Conservation (phyloP, 768 basidiomycete species). For the Psilocybe azurescens region DNA sequence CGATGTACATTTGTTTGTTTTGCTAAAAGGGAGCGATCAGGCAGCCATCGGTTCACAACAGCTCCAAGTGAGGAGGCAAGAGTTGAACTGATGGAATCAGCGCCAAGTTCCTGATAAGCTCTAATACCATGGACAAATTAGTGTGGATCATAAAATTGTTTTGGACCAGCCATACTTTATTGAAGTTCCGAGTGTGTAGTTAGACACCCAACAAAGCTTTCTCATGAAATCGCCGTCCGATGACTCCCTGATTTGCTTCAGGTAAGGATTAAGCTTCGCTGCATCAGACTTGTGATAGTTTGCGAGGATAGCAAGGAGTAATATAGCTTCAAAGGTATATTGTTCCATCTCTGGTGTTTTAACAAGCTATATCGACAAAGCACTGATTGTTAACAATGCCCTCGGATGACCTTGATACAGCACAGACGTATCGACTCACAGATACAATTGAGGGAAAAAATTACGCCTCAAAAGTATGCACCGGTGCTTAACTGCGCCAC, state of each 20-base stretch:
- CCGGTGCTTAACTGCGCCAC: conserved; percentile 70
- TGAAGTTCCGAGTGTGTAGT: conserved; percentile 53
- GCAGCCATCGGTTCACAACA: conserved; percentile 56
- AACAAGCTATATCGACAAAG: conserved; percentile 47
- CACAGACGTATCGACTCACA: conserved; percentile 36
- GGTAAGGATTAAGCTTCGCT: conserved; percentile 69
- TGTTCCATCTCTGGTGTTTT: conserved; percentile 58
- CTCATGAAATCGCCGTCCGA: conserved; percentile 56
- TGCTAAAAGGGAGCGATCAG: conserved; percentile 56
- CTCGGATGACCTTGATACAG: neutral
- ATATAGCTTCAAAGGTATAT: conserved; percentile 62
- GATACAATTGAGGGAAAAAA: conserved; percentile 56
- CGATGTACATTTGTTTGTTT: conserved; percentile 51
- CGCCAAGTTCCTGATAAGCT: conserved; percentile 58
- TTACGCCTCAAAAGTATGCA: conserved; percentile 72
- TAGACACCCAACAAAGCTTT: conserved; percentile 62
- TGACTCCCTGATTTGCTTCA: conserved; percentile 54
- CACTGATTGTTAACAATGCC: neutral
- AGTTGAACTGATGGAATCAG: conserved; percentile 55
- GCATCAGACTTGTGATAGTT: conserved; percentile 79
- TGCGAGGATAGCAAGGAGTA: conserved; percentile 66
- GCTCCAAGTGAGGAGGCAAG: conserved; percentile 56
- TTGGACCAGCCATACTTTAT: conserved; percentile 46
- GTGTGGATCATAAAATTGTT: neutral
- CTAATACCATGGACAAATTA: conserved; percentile 33